These are phyloP conservation scores for Diaporthe ampelina DNA, from an alignment of 2,329 filamentous ascomycete genomes.

Conservation along the genomic window DNA sequence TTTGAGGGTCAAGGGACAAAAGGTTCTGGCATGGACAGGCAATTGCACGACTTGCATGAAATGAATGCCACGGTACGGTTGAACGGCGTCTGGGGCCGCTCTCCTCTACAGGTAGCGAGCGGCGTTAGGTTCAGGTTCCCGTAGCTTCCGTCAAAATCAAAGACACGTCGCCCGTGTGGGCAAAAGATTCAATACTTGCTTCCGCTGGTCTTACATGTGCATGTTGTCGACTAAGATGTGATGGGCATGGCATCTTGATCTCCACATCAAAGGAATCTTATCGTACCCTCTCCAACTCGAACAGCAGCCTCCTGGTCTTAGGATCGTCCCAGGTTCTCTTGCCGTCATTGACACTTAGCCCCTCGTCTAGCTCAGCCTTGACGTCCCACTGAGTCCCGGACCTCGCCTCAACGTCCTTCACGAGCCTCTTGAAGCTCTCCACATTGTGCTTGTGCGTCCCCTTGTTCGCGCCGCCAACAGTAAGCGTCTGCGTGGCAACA, in stretches of 20 bases:
- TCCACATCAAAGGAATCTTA: background rate
- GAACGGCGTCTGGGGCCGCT: constrained; percentile 40
- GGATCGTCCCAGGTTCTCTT: constrained; percentile 47
- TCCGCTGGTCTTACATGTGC: background rate
- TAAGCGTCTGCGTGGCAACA: constrained; percentile 19
- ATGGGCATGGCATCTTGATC: rapidly evolving
- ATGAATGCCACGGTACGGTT: constrained; percentile 35
- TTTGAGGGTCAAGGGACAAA: constrained; percentile 37
- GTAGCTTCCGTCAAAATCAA: constrained; percentile 41
- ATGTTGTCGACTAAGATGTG: too few species aligned
- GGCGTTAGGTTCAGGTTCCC: constrained; percentile 41
- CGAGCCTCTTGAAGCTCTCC: constrained; percentile 46
- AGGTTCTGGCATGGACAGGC: constrained; percentile 37
- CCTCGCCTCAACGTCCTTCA: constrained; percentile 39
- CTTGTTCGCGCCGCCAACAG: constrained; percentile 34
- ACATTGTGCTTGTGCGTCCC: constrained; percentile 52
- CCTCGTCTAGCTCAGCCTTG: constrained; percentile 43
- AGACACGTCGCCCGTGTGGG: constrained; percentile 39
- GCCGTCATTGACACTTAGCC: constrained; percentile 44
- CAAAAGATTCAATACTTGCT: constrained; percentile 12
- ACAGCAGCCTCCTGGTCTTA: constrained; percentile 43
- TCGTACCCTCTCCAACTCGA: constrained; percentile 40
- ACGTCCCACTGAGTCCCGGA: constrained; percentile 47
- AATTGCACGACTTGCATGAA: constrained; percentile 40
- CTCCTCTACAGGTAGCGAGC: constrained; percentile 28